Base-by-base conservation (phyloP, 1,284 basidiomycete genomes). In the Ustilago vetiveriae region DNA sequence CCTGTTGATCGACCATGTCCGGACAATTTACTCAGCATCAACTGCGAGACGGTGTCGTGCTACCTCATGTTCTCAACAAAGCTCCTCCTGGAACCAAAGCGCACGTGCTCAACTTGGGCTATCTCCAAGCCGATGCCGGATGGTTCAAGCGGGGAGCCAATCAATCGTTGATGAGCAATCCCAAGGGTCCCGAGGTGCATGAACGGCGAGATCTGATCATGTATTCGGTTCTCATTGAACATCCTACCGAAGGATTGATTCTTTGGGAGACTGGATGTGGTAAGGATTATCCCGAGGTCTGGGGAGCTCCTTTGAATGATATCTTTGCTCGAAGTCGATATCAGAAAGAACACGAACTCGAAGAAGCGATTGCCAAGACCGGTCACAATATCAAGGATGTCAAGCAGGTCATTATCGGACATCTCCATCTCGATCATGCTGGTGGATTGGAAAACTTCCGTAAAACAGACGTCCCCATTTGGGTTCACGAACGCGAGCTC, bases 221-320 rank as follows among this genome's bases (percentile, higher is more conserved):
- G 64, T 77, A 76, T 36, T 42, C 62, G 3, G 72, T 76, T 13
- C 60, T 80, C 23, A 81, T 80, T 57, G 78, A 77, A 21, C 77
- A 79, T 52, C 79, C 79, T 11, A 52, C 63, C 35, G 79, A 75
- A 35, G 79, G 79, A 6, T 47, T 80, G 7, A 78, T 80, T 24
- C 57, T 81, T 2, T 80, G 72, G 73, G 79, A 80, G 59, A 76
- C 74, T 2, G 79, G 79, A 9, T 73, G 57, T n/a, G 76, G 78
- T 24, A 71, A 69, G 30, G 36, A 37, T 19, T 37, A 37, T 37
- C 36, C 30, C 49, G 46, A 63, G 54, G 57, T 72, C 0, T 72
- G 69, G 69, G 69, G 65, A 2, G 52, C 65, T 8, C 67, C 55
- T 2, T 19, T 67, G 16, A 58, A 53, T 33, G 78, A 78, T 40